phyloP scores from a whole-genome alignment of 2,329 filamentous ascomycete species.

The Penicillium sp. region DNA sequence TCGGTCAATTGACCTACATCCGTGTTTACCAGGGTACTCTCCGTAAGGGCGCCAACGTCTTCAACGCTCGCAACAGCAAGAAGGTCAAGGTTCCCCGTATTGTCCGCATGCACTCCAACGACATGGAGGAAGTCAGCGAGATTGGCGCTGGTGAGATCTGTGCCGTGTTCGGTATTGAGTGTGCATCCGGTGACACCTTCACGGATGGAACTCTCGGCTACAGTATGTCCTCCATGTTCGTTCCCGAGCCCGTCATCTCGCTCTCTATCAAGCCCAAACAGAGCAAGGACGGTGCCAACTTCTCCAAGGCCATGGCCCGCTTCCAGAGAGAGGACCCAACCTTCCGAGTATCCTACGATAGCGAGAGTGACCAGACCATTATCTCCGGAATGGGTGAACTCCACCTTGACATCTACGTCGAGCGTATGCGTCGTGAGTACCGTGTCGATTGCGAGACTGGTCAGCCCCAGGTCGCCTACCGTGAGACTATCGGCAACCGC shows the following conservation, averaged over 20 bases:
- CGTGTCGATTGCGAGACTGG: conserved; percentile 94
- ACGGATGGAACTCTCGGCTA: conserved; percentile 91
- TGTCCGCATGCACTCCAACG: conserved; percentile 98
- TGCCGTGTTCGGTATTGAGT: conserved; percentile 96
- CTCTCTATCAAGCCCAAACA: conserved; percentile 96
- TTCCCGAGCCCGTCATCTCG: conserved; percentile 96
- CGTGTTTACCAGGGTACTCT: conserved; percentile 94
- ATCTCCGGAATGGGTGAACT: conserved; percentile 98
- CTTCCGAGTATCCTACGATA: conserved; percentile 89
- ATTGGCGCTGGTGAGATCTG: conserved; percentile 97
- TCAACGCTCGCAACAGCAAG: conserved; percentile 91
- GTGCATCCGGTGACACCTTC: conserved; percentile 96
- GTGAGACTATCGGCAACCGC: conserved; percentile 80
- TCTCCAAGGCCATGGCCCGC: conserved; percentile 97
- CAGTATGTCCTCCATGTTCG: conserved; percentile 95
- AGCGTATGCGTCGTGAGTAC: conserved; percentile 95
- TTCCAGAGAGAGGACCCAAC: conserved; percentile 98
- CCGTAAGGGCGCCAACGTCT: conserved; percentile 83
- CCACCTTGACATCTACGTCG: conserved; percentile 94
- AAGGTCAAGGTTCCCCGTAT: conserved; percentile 96
- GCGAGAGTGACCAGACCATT: conserved; percentile 92
- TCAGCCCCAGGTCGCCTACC: conserved; percentile 93
- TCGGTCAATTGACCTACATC: conserved; percentile 96
- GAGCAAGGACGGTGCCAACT: conserved; percentile 86
- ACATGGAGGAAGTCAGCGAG: conserved; percentile 95